Base-by-base conservation (phyloP, 768 basidiomycete species). In the Amyloporia xantha region DNA sequence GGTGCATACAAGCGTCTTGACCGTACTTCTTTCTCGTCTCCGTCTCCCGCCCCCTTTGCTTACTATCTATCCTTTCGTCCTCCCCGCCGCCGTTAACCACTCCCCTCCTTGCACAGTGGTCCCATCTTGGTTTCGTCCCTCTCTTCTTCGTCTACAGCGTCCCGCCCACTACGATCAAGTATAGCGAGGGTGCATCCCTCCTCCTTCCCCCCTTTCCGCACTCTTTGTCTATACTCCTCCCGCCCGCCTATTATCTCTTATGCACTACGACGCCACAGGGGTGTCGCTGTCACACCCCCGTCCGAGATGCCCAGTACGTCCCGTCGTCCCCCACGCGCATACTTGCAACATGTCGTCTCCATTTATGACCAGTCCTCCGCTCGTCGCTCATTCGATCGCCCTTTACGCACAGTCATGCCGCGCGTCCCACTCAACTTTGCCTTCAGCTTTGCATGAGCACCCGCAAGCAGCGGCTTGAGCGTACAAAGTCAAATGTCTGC, bases 1-100 rank as follows among this genome's bases (percentile, higher is more conserved):
- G 89, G 89, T 48, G 81, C 88, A 11, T 91, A 91, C 76, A 90
- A 86, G 68, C 76, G 75, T 91, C 60, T 91, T 91, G 89, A 91
- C 86, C n/a, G 86, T 89, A 60, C 60, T 81, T 72, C n/a, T n/a
- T n/a, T n/a, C n/a, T n/a, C n/a, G n/a, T n/a, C 23, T 10, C 26
- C 20, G 15, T 6, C 21, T 9, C 20, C 27, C 12, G 15, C 27
- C 13, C 41, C 33, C 10, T n/a, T 10, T 35, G 33, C 33, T n/a
- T 10, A 9, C n/a, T n/a, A 9, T 35, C 33, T n/a, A 9, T 35
- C 9, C 33, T 9, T 35, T 35, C 33, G 9, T n/a, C 33, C 10
- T 10, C n/a, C 33, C 33, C n/a, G n/a, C n/a, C n/a, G n/a, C n/a
- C n/a, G n/a, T n/a, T n/a, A n/a, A n/a, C n/a, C n/a, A n/a, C n/a